Evolutionary conservation across 129 eudicot species (phyloP), one percentile per base, ranked within the genome.

Genomic region (Flaveria bidentis): DNA sequence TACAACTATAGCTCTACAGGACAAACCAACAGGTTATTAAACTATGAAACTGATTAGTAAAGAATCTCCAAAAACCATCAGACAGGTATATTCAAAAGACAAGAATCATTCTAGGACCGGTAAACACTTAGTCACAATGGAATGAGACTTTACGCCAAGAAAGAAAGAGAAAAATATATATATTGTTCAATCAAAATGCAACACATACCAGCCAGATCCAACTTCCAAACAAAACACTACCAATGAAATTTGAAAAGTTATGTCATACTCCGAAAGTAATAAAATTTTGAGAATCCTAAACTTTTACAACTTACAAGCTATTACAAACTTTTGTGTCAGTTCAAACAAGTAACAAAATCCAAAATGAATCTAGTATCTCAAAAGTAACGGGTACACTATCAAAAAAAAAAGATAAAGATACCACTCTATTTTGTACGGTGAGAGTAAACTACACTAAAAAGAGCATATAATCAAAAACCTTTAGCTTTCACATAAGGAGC

Each of bases 341-440:
- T 62, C 30, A 62, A 62, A 28, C 53, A 46, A 62, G 71, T 62
- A 61, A 75, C 61, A 26, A 62, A 75, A 47, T 30, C 50, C 36
- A 47, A 47, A 33, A 47, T 6, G 28, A 28, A 23, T 74, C 69
- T 15, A 18, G 28, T 5, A 73, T 60, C 45, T 67, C 60, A 66
- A 18, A 55, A 76, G 12, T 49, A 76, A 18, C 1, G 2, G 15
- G 6, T 20, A 65, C 7, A 8, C 42, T 18, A 45, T 45, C 50
- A 45, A 45, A 45, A 9, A 30, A 30, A 2, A 30, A 30, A 23
- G 26, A 45, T 11, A 45, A 10, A 10, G 9, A 45, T 45, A 2
- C 50, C 11, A 30, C 69, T 58, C 17, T 16, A 39, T 45, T 73
- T 47, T 58, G 39, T 1, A 22, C 23, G n/a, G 22, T 25, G 20